Evolutionary conservation across 129 eudicot species (phyloP), one percentile per base, ranked within the genome.

Genomic region (Helichrysum umbraculigerum): DNA sequence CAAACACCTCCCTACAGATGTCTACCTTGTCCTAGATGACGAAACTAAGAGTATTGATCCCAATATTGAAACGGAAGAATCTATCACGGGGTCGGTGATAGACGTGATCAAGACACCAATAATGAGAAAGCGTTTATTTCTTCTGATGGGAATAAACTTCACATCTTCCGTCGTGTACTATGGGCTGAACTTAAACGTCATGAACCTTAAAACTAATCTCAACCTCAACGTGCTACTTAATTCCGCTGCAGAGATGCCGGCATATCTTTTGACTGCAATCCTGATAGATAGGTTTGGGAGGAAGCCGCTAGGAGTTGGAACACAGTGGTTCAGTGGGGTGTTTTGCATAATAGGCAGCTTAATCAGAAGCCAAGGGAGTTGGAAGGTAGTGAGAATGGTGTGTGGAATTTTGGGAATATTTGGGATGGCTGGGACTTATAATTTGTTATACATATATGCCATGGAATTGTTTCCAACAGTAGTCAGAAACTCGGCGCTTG

Each of bases 401-500:
- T 93, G 97, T 69, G 91, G 98, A 2, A 77, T 91, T 32, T 34
- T 93, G 52, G 98, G 98, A 76, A 91, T 93, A 72, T 93, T 93
- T 21, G 97, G 96, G 42, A 88, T 91, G 91, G 96, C 96, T 0
- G 98, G 96, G 63, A 93, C 90, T 34, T 93, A 86, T 52, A 90
- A 93, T 51, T 76, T 93, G 76, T 63, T 93, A 79, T 93, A 83
- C 28, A 83, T 93, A 51, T 93, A 93, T 52, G 81, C 97, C 25
- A 69, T 81, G 77, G 98, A 93, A 87, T 79, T 93, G 81, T 93
- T 93, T 73, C 98, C 98, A 1, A 93, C 98, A 2, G 92, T 87
- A 76, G 97, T 93, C 4, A 87, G 98, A 57, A 93, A 85, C 35
- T 86, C 97, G 0, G 97, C 91, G 0, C 82, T 93, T 14, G 97